Conservation (phyloP, 2,329 filamentous ascomycete genomes). For the Aspergillus unguis region DNA sequence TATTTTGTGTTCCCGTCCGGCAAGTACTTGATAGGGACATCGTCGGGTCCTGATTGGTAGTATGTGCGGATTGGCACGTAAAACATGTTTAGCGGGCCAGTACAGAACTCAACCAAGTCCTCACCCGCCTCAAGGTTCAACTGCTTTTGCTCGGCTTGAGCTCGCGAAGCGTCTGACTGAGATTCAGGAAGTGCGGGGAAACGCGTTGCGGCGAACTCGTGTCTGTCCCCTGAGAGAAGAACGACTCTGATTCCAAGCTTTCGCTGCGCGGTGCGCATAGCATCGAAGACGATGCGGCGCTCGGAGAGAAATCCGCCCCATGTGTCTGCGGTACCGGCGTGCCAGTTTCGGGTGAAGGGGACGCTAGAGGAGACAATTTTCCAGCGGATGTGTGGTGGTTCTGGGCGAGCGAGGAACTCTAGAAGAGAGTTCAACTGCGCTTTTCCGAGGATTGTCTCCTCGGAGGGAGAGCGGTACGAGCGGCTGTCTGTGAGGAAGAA, state of each 20-base stretch:
- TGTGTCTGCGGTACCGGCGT: constrained; percentile 79
- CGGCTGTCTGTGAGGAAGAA: constrained; percentile 96
- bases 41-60: constrained; percentile 72
- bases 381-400: constrained; percentile 78
- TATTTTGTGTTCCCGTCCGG: constrained; percentile 88
- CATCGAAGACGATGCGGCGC: constrained; percentile 73
- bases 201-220: constrained; percentile 90
- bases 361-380: constrained; percentile 89
- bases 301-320: constrained; percentile 91
- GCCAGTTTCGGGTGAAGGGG: constrained; percentile 98
- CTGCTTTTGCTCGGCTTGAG: constrained; percentile 15
- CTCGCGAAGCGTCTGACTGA: background rate
- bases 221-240: constrained; percentile 85
- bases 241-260: constrained; percentile 70
- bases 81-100: constrained; percentile 89
- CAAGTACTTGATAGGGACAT: constrained; percentile 77
- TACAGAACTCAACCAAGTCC: constrained; percentile 80
- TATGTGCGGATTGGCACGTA: constrained; percentile 85
- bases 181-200: constrained; percentile 51
- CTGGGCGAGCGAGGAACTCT: constrained; percentile 68
- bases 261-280: constrained; percentile 84
- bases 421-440: constrained; percentile 78
- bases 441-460: constrained; percentile 72
- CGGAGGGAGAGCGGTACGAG: constrained; percentile 65
- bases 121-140: constrained; percentile 17